Conservation (phyloP, 2,329 filamentous ascomycete genomes). For the Scedosporium minutisporum region DNA sequence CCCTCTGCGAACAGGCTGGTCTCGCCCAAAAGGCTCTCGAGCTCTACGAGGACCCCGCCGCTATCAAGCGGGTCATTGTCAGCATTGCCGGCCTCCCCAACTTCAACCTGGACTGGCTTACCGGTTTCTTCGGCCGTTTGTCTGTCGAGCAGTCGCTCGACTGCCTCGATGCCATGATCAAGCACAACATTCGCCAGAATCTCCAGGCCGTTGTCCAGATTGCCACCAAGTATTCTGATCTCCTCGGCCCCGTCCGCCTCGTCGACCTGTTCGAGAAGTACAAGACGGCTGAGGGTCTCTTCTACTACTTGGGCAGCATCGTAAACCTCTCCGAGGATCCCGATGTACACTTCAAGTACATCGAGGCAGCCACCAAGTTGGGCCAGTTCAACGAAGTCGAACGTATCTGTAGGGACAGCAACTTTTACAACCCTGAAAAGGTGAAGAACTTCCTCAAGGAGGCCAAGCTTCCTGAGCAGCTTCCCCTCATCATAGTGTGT, state of each 20-base stretch:
- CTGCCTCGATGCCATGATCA: constrained; percentile 92
- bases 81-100: constrained; percentile 75
- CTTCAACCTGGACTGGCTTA: constrained; percentile 83
- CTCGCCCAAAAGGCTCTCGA: constrained; percentile 81
- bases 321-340: constrained; percentile 93
- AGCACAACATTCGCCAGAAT: constrained; percentile 93
- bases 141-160: constrained; percentile 93
- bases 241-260: constrained; percentile 75
- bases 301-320: constrained; percentile 96
- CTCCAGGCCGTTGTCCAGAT: constrained; percentile 90
- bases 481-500: constrained; percentile 95
- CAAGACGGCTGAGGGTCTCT: constrained; percentile 91
- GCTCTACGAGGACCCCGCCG: constrained; percentile 82
- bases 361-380: constrained; percentile 91
- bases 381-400: constrained; percentile 92
- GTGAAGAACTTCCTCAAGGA: constrained; percentile 99
- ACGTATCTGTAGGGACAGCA: constrained; percentile 91
- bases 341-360: constrained; percentile 98
- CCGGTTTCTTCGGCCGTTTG: constrained; percentile 85
- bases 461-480: constrained; percentile 79
- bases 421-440: constrained; percentile 82
- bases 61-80: constrained; percentile 82
- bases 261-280: constrained; percentile 97
- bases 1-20: constrained; percentile 87
- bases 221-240: constrained; percentile 94